phyloP scores from a whole-genome alignment of 768 basidiomycete genomes.

The Mrakia gelida region DNA sequence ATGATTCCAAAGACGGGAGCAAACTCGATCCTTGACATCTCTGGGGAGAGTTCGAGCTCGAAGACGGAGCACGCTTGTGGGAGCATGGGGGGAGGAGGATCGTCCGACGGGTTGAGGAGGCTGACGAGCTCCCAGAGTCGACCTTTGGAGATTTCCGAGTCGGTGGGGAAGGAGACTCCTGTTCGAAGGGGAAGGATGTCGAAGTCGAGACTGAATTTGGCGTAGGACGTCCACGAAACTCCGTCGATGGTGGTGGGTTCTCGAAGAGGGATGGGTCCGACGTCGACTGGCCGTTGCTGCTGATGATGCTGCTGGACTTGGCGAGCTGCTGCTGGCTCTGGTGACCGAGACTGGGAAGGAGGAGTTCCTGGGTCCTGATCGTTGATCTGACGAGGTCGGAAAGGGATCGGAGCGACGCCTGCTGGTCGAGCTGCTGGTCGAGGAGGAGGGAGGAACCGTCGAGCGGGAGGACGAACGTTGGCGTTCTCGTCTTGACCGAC shows the following conservation, averaged over 20 bases:
- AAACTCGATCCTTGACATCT: slow-evolving; percentile 51
- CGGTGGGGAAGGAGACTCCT: slow-evolving; percentile 37
- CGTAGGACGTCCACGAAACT: slow-evolving; percentile 42
- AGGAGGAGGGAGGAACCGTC: neutral
- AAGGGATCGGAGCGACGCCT: neutral
- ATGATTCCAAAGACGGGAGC: slow-evolving; percentile 43
- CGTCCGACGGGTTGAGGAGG: slow-evolving; percentile 42
- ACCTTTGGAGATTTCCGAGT: slow-evolving; percentile 57
- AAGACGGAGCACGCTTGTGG: slow-evolving; percentile 36
- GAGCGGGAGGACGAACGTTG: neutral
- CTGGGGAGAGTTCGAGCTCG: slow-evolving; percentile 43
- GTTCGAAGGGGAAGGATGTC: slow-evolving; percentile 41
- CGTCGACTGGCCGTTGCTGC: neutral
- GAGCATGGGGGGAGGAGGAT: slow-evolving; percentile 40
- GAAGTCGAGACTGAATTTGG: slow-evolving; percentile 42
- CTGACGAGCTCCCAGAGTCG: slow-evolving; percentile 57
- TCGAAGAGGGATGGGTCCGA: neutral
- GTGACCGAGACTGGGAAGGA: neutral
- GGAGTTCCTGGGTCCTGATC: neutral
- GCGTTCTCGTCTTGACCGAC: slow-evolving; percentile 32
- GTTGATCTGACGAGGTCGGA: neutral
- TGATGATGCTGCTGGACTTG: neutral
- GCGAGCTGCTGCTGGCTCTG: neutral
- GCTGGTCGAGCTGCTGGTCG: neutral
- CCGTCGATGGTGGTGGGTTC: slow-evolving; percentile 31